Conservation (phyloP, 176 grass and related monocot genomes). For the Dendrocalamus sinicus region DNA sequence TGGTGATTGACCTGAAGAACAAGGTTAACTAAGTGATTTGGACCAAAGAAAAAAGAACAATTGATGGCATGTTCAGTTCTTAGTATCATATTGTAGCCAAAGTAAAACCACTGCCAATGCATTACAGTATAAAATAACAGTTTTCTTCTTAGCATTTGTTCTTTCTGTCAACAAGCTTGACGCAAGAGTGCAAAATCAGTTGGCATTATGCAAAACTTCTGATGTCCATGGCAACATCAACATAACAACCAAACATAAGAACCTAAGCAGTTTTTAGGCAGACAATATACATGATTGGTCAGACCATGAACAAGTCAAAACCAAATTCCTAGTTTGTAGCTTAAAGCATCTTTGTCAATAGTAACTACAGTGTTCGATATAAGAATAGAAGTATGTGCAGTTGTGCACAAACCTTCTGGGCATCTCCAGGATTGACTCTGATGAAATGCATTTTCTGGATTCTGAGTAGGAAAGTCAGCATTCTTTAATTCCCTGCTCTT, state of each 20-base stretch:
- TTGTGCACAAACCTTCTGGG: conserved; percentile 67
- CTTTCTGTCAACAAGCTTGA: not conserved
- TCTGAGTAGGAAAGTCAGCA: conserved; percentile 54
- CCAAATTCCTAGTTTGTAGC: not conserved
- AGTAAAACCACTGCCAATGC: not conserved
- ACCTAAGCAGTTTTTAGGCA: not conserved
- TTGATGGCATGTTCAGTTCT: not conserved
- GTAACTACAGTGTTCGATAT: not conserved
- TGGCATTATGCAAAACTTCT: not conserved
- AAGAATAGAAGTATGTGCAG: conserved; percentile 6
- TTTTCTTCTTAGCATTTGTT: not conserved
- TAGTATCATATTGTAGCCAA: not conserved
- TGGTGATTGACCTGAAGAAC: conserved; percentile 78
- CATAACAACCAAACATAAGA: not conserved
- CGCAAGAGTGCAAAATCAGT: conserved; percentile 6
- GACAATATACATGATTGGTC: not conserved
- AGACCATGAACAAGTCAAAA: not conserved
- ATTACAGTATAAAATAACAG: not conserved
- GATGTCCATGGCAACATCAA: not conserved
- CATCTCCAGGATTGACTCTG: conserved; percentile 67
- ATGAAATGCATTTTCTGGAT: conserved; percentile 58
- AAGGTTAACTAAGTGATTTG: conserved; percentile 24
- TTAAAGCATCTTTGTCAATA: not conserved
- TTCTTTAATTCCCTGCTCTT: conserved; percentile 77
- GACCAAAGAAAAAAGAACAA: not conserved